Conservation (phyloP, 768 basidiomycete genomes). For the Russula sp. region DNA sequence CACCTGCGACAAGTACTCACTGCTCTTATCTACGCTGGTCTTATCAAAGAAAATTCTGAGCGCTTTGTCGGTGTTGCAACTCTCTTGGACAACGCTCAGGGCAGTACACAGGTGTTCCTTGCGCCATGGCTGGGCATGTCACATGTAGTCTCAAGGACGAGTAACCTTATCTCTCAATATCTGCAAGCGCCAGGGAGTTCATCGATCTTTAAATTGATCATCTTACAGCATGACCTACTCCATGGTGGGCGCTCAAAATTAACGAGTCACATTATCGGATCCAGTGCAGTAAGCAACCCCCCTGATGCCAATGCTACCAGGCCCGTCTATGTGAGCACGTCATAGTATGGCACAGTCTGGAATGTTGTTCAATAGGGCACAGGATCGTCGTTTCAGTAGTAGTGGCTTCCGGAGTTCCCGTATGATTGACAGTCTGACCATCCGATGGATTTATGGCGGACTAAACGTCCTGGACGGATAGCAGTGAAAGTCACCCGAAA, state of each 20-base stretch:
- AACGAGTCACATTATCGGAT: not conserved
- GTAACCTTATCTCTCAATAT: constrained; percentile 20
- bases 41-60: constrained; percentile 1
- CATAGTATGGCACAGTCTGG: not conserved
- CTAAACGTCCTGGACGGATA: not conserved
- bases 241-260: not conserved
- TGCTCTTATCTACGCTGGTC: not conserved
- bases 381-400: not conserved
- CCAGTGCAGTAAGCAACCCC: not conserved
- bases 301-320: not conserved
- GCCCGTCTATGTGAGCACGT: not conserved
- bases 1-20: not conserved
- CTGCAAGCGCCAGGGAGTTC: constrained; percentile 11
- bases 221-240: not conserved
- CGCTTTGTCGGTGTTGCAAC: constrained; percentile 22
- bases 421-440: not conserved
- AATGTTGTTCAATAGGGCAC: not conserved
- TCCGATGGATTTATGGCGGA: not conserved
- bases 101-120: not conserved
- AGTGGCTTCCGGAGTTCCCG: not conserved
- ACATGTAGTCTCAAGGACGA: constrained; percentile 17
- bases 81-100: constrained; percentile 6
- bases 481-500: not conserved
- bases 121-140: constrained; percentile 13
- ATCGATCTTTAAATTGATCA: not conserved